Conservation (phyloP, 2,329 filamentous ascomycete genomes). For the Cercospora beticola region DNA sequence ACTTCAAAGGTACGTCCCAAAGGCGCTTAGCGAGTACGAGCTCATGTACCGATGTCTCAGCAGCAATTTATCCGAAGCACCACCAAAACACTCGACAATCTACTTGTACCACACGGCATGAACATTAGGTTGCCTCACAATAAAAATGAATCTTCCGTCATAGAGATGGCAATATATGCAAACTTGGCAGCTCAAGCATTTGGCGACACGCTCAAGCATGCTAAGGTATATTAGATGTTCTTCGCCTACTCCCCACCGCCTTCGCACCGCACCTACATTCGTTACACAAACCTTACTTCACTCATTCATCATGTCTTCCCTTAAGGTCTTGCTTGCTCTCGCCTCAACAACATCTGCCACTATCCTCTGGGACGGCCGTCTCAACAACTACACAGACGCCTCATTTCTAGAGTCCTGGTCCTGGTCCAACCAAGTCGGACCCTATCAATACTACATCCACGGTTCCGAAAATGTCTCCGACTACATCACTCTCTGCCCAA, state of each 20-base stretch:
- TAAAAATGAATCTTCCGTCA: not conserved
- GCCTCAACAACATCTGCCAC: constrained; percentile 40
- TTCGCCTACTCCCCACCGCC: constrained; percentile 2
- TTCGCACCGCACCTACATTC: not conserved
- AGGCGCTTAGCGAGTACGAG: not conserved
- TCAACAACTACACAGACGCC: constrained; percentile 59
- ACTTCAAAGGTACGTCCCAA: not conserved
- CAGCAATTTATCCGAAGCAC: not conserved
- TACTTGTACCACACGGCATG: not conserved
- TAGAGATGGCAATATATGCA: not conserved
- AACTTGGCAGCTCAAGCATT: not conserved
- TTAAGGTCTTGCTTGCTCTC: constrained; percentile 26
- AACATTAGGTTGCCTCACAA: not conserved
- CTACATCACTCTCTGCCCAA: constrained; percentile 62
- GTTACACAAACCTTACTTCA: not conserved
- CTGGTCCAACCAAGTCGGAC: constrained; percentile 66
- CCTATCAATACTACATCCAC: constrained; percentile 77
- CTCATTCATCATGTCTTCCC: constrained; percentile 24
- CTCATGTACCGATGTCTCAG: not conserved
- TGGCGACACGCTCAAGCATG: not conserved
- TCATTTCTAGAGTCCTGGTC: constrained; percentile 56
- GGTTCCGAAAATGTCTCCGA: constrained; percentile 56
- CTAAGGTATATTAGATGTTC: not conserved
- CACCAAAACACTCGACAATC: not conserved
- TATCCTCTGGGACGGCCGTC: constrained; percentile 64